Conservation (phyloP, 2,329 filamentous ascomycete species). For the Cercospora sojina region DNA sequence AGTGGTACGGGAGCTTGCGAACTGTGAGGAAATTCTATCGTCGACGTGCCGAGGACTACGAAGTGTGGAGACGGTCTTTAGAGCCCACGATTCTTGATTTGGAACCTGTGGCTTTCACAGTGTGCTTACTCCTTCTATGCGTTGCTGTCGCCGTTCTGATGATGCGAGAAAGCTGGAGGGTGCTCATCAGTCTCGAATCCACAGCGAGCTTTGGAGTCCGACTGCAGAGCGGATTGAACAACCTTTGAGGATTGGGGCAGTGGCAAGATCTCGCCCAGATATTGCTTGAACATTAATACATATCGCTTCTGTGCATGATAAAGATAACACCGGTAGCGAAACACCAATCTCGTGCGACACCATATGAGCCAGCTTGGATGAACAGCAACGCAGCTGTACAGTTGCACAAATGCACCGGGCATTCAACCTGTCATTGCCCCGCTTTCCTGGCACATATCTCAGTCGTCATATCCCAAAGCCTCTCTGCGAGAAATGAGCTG, state of each 20-base stretch:
- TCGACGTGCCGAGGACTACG: not conserved
- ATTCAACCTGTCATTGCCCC: not conserved
- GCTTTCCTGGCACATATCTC: not conserved
- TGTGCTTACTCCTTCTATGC: not conserved
- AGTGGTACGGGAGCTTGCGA: not conserved
- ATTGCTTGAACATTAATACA: not conserved
- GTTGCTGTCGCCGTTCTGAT: not conserved
- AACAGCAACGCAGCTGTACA: not conserved
- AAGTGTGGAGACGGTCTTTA: not conserved
- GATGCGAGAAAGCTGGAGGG: not conserved
- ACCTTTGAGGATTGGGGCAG: not conserved
- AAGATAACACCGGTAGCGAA: not conserved
- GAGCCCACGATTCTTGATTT: not conserved
- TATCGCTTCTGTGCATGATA: not conserved
- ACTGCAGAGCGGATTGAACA: not conserved
- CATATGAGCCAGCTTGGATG: not conserved
- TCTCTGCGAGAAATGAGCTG: not conserved
- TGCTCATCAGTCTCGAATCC: not conserved
- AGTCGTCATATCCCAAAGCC: not conserved
- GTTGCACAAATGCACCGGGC: not conserved
- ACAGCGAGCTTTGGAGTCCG: not conserved
- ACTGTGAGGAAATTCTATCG: not conserved
- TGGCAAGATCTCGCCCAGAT: not conserved
- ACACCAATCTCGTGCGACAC: not conserved
- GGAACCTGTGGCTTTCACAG: not conserved